These are phyloP conservation scores for Cyberlindnera mycetangii DNA, from an alignment of 805 yeast genomes.

Conservation along the genomic window DNA sequence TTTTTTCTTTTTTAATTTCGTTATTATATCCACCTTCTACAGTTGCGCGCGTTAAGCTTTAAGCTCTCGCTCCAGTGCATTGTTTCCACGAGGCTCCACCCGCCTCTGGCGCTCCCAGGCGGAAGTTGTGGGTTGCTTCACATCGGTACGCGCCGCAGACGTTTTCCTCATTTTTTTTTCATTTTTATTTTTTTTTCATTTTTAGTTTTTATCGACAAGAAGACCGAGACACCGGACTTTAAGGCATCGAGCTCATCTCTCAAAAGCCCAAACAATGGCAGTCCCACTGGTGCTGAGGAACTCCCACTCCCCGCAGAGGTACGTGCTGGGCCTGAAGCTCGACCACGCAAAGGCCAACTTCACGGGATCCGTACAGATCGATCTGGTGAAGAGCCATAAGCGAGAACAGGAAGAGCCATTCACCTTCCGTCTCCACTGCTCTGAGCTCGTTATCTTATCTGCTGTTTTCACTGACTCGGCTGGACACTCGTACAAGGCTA, in stretches of 20 bases:
- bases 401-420: no score
- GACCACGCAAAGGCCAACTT: conserved; percentile 47
- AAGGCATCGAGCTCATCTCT: neutral
- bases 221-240: neutral
- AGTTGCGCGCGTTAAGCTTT: no score
- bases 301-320: conserved; percentile 30
- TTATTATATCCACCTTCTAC: no score
- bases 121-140: no score
- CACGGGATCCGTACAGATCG: conserved; percentile 36
- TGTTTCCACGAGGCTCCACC: no score
- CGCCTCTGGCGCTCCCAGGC: no score
- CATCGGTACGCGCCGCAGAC: no score
- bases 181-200: no score
- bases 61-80: no score
- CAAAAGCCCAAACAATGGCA: neutral
- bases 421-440: conserved; percentile 36
- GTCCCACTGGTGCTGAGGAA: conserved; percentile 22
- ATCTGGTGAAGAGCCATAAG: conserved; percentile 27
- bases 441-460: conserved; percentile 31
- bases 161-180: no score
- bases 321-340: conserved; percentile 37
- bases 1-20: no score
- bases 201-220: neutral
- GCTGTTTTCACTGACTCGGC: conserved; percentile 10
- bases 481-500: conserved; percentile 33